Evolutionary conservation across 1,284 basidiomycete species (phyloP).

Genomic region (Ceratobasidium sp.): DNA sequence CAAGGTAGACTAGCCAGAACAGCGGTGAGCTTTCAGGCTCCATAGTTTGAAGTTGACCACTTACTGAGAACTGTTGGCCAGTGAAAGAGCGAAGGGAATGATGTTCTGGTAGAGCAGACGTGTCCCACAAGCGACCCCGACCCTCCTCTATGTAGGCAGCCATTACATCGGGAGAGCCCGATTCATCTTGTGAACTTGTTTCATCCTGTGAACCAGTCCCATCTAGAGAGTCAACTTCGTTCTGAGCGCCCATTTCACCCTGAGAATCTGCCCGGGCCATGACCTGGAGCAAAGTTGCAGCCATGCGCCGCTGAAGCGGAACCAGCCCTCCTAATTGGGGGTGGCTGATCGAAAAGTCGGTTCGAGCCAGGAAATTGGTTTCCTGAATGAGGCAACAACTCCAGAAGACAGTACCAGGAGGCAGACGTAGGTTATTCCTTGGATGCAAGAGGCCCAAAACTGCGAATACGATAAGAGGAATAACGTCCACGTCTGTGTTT

Average conservation of each 20-base stretch:
- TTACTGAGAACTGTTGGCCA: neutral
- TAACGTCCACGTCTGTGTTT: neutral
- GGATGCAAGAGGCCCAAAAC: conserved; percentile 5
- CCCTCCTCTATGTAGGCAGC: too few relatives aligned
- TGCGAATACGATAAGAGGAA: conserved; percentile 10
- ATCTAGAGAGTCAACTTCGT: too few relatives aligned
- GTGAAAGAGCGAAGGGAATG: neutral
- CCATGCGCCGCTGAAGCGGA: neutral
- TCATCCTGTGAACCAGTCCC: neutral
- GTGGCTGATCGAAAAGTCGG: neutral
- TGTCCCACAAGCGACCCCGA: too few relatives aligned
- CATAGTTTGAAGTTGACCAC: too few relatives aligned
- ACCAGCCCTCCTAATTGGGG: neutral
- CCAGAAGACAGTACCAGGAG: neutral
- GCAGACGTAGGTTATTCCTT: neutral
- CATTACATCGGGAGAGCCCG: too few relatives aligned
- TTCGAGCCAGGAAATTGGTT: neutral
- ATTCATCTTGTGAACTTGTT: neutral
- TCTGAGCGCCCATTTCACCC: too few relatives aligned
- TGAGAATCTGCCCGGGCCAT: neutral
- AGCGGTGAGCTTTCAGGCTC: neutral
- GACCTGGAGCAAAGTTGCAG: neutral
- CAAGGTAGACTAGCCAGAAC: neutral
- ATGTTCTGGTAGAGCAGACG: neutral
- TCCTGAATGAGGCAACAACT: neutral